Evolutionary conservation across 1,284 basidiomycete species (phyloP).

Genomic region (Laetiporus sulphureus): DNA sequence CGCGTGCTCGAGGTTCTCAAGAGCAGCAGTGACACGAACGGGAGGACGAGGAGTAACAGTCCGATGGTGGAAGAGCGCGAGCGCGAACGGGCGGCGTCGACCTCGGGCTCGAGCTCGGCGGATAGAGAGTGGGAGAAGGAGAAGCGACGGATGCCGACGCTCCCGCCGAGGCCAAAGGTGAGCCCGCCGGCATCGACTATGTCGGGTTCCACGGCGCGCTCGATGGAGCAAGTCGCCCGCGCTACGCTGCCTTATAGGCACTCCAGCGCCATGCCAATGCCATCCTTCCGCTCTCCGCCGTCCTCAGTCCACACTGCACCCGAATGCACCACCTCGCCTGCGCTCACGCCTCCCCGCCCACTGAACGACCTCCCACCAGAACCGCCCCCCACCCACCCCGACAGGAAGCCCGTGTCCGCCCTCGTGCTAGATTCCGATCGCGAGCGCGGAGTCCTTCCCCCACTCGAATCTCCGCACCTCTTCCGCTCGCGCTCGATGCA

Average conservation of each 20-base stretch:
- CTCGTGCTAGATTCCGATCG: slow-evolving; percentile 9
- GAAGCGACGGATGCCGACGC: slow-evolving; percentile 19
- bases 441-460: slow-evolving; percentile 15
- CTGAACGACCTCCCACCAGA: slow-evolving; percentile 22
- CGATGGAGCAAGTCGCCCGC: slow-evolving; percentile 36
- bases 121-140: slow-evolving; percentile 5
- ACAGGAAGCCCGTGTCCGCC: slow-evolving; percentile 33
- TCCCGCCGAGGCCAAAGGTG: slow-evolving; percentile 26
- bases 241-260: slow-evolving; percentile 24
- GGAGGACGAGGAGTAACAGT: slow-evolving; percentile 22
- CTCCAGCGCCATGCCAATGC: slow-evolving; percentile 2
- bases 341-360: slow-evolving; percentile 17
- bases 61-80: too few relatives aligned
- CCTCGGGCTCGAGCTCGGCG: background rate
- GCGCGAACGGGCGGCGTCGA: too few relatives aligned
- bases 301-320: slow-evolving; percentile 7
- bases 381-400: slow-evolving; percentile 53
- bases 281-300: slow-evolving; percentile 2
- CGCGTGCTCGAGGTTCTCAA: slow-evolving; percentile 66
- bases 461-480: slow-evolving; percentile 32
- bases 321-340: slow-evolving; percentile 14
- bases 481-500: slow-evolving; percentile 53
- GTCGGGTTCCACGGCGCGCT: slow-evolving; percentile 28
- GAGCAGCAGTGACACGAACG: slow-evolving; percentile 18
- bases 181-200: slow-evolving; percentile 22